Evolutionary conservation across 164 flowering plant species (phyloP), one percentile per base, ranked within the genome.

Genomic region (Chimonanthus praecox): DNA sequence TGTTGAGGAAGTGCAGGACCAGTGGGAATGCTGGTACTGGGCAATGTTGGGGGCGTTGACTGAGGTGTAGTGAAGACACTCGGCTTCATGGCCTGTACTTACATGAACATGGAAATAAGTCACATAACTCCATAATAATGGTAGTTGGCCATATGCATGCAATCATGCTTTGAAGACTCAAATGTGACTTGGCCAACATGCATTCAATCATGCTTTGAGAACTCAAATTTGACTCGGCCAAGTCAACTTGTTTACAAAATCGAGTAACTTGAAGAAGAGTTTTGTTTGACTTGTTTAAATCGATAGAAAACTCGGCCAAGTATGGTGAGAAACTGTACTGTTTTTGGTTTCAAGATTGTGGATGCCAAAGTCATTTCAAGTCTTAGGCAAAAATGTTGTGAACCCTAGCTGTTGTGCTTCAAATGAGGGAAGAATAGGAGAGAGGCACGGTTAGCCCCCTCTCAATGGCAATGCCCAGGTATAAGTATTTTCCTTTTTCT

Each of bases 1-100:
- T 95, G 97, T 64, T 88, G 98, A 51, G 92, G 97, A 78, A 89
- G 86, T 54, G 87, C 76, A 8, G 96, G 89, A 54, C 89, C 97
- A 1, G 93, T 78, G 71, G 91, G 83, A 76, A 87, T 85, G 72
- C 76, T 84, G 70, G 85, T 77, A 65, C 85, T 84, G 33, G 97
- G 82, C 61, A 82, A 76, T 33, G 78, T 83, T 75, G 90, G 97
- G 66, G 76, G 81, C 46, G 87, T 74, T 65, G 85, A 84, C 78
- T 86, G 97, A 78, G 90, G 69, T 13, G 89, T 71, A 64, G 92
- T 72, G 68, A 87, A 81, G 73, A 82, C 78, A 71, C 76, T 85
- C 9, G 86, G 80, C 81, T 88, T 90, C 76, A 86, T 76, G 62
- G 82, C 88, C 97, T 95, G 86, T 73, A 83, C 15, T 49, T 2